Evolutionary conservation across 139 green algal genomes (phyloP).

Genomic region (Chlorella ohadii): DNA sequence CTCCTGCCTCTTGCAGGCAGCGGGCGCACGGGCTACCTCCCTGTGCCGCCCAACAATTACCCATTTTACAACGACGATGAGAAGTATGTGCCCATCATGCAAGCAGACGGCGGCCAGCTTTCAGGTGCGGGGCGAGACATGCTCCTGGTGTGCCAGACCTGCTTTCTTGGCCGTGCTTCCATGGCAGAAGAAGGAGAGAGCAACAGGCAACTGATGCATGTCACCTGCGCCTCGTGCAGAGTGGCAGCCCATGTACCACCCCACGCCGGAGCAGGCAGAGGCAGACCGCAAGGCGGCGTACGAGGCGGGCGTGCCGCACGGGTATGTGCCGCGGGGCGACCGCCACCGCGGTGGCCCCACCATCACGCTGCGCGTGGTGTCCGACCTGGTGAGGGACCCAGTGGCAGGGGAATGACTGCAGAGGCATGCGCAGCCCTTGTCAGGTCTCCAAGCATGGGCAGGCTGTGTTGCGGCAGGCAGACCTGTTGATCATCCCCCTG

Average conservation of each 20-base stretch:
- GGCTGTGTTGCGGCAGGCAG: background rate
- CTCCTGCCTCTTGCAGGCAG: slow-evolving; percentile 63
- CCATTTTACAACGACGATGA: slow-evolving; percentile 88
- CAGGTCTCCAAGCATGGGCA: background rate
- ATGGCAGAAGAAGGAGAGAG: too few relatives aligned
- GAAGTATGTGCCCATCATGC: slow-evolving; percentile 83
- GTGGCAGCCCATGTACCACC: slow-evolving; percentile 89
- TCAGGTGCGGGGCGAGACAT: slow-evolving; percentile 64
- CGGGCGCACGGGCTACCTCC: slow-evolving; percentile 77
- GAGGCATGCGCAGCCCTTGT: background rate
- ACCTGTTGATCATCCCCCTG: background rate
- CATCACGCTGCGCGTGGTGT: slow-evolving; percentile 77
- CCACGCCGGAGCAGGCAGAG: slow-evolving; percentile 83
- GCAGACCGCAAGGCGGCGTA: slow-evolving; percentile 78
- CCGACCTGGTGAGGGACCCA: slow-evolving; percentile 68
- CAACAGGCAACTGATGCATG: too few relatives aligned
- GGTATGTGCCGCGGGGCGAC: slow-evolving; percentile 75
- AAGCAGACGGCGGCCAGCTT: slow-evolving; percentile 87
- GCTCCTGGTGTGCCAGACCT: too few relatives aligned
- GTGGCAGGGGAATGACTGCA: background rate
- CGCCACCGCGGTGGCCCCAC: slow-evolving; percentile 67
- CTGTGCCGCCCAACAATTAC: slow-evolving; percentile 92
- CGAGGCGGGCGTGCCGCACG: slow-evolving; percentile 81
- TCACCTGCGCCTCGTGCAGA: slow-evolving; percentile 57
- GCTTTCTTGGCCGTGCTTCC: too few relatives aligned